Evolutionary conservation across 371 early-diverging fungal species (phyloP), one percentile per base, ranked within the genome.

Genomic region (Fennellomyces sp.): DNA sequence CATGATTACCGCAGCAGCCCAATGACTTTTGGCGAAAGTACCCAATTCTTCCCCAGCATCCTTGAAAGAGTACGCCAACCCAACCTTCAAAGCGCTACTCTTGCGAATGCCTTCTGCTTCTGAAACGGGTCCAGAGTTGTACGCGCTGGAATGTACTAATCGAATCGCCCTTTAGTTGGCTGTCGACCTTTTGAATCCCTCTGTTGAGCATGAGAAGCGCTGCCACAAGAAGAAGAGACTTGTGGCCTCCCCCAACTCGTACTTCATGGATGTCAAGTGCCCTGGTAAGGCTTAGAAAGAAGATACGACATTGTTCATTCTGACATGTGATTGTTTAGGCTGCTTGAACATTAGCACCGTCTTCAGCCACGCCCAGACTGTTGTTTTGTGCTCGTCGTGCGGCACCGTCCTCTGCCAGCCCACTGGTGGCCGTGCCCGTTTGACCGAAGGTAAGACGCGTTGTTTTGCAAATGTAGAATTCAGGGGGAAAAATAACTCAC

Each of bases 241-340:
- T 64, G 99, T 99, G 72, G 99, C 97, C 86, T 91, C 91, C 75
- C 97, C 98, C 69, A 98, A 99, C 94, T 98, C 99, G 45, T 99
- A 91, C 92, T 99, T 99, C 87, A 99, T 99, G 98, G 98, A 99
- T 76, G 99, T 99, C 68, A 98, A 98, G 89, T 99, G 99, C 91
- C 88, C 92, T 58, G 93, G 94, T 91, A 83, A 63, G 81, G n/a
- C 5, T 11, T 11, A 39, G 39, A 39, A 39, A 10, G n/a, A 39
- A 39, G 17, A 39, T 11, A 4, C 6, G 15, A 17, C 72, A 15
- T 54, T 41, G 15, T 25, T 13, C 27, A 11, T 35, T 8, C 15
- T 27, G 1, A 21, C 10, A 7, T 33, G 19, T 26, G n/a, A 35
- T 19, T 28, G 27, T 55, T 41, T 59, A 85, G 96, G 94, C 56